Percentiles rank a stretch among this genome's conserved stretches.
Conservation (phyloP, 2,329 filamentous ascomycete genomes). For the Ophiostoma sp. region DNA sequence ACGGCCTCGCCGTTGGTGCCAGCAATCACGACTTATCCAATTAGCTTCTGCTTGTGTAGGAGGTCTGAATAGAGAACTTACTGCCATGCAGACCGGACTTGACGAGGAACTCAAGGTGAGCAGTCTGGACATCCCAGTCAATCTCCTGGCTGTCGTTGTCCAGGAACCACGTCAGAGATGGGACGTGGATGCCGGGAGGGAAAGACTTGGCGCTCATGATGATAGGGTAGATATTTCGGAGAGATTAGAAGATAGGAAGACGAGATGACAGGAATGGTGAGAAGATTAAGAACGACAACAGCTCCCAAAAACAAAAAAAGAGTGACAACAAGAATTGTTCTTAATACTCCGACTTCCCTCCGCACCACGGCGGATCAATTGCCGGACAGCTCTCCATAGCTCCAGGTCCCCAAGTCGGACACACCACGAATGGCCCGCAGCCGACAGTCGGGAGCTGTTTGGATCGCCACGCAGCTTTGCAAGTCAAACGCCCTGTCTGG, state of each 20-base stretch:
- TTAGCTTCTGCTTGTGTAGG: background rate
- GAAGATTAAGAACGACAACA: background rate
- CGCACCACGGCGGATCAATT: background rate
- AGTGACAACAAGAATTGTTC: background rate
- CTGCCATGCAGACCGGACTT: constrained; percentile 32
- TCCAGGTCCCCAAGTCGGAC: background rate
- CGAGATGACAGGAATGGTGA: background rate
- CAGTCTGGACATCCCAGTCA: constrained; percentile 50
- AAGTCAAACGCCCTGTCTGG: background rate
- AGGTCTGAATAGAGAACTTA: background rate
- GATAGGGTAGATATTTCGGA: background rate
- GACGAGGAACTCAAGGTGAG: constrained; percentile 51
- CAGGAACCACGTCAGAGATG: constrained; percentile 51
- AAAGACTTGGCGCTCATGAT: constrained; percentile 16
- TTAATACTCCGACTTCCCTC: background rate
- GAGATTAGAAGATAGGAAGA: background rate
- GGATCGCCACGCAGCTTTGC: background rate
- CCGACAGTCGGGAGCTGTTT: constrained; percentile 4
- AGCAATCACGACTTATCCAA: background rate
- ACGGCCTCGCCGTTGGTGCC: constrained; percentile 63
- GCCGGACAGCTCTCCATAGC: background rate
- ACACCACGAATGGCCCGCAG: background rate
- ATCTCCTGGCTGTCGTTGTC: constrained; percentile 46
- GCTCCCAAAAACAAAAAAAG: background rate
- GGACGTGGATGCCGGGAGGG: constrained; percentile 52